Conservation (phyloP, 495 filamentous ascomycete species). For the Usnea hakonensis region DNA sequence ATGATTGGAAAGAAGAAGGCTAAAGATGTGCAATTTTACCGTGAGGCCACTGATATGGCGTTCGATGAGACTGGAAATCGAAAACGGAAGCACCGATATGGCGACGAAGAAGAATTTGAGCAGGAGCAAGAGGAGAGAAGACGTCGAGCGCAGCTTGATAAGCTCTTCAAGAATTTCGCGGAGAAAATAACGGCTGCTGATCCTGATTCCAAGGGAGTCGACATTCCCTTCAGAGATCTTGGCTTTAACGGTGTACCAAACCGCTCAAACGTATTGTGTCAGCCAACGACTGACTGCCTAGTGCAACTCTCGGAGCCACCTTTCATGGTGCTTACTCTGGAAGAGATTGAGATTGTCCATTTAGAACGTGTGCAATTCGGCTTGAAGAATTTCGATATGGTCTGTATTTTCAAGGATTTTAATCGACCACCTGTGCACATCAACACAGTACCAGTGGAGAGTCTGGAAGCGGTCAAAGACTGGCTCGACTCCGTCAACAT, state of each 20-base stretch:
- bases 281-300: slow-evolving; percentile 96
- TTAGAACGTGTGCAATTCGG: slow-evolving; percentile 96
- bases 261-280: slow-evolving; percentile 87
- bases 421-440: slow-evolving; percentile 78
- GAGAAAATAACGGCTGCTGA: slow-evolving; percentile 94
- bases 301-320: slow-evolving; percentile 96
- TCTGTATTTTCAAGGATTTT: slow-evolving; percentile 97
- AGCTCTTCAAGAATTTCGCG: slow-evolving; percentile 92
- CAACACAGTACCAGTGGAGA: slow-evolving; percentile 97
- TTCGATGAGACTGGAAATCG: slow-evolving; percentile 98
- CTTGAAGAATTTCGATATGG: slow-evolving; percentile 97
- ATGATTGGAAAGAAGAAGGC: slow-evolving; percentile 99
- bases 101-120: slow-evolving; percentile 98
- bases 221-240: slow-evolving; percentile 93
- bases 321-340: slow-evolving; percentile 88
- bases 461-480: slow-evolving; percentile 90
- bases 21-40: slow-evolving; percentile 96
- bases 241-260: slow-evolving; percentile 95
- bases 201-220: slow-evolving; percentile 68
- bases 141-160: slow-evolving; percentile 81
- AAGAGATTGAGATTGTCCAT: slow-evolving; percentile 94
- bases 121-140: slow-evolving; percentile 95
- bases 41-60: slow-evolving; percentile 96
- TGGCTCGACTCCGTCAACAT: slow-evolving; percentile 96
- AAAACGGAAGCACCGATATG: slow-evolving; percentile 96